Evolutionary conservation across 495 filamentous ascomycete species (phyloP).

Genomic region (Aspergillus homomorphus): DNA sequence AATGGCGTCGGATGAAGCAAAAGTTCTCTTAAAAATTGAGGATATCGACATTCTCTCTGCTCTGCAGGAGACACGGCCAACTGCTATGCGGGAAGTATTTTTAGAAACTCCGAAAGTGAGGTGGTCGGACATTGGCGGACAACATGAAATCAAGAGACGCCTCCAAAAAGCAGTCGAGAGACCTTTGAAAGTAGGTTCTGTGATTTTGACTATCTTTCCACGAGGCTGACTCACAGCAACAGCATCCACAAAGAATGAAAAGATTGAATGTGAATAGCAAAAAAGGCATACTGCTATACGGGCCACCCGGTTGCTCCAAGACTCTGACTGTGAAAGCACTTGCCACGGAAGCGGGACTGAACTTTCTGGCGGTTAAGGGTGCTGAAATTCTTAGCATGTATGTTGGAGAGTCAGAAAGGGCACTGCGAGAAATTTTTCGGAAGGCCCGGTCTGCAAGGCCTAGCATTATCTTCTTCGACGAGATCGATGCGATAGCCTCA

Average conservation of each 20-base stretch:
- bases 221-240: constrained; percentile 10
- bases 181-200: constrained; percentile 56
- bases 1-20: constrained; percentile 4
- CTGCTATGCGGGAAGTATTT: constrained; percentile 87
- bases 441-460: constrained; percentile 83
- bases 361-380: constrained; percentile 96
- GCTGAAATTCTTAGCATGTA: constrained; percentile 96
- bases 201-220: not conserved
- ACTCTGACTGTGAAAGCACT: constrained; percentile 90
- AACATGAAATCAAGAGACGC: constrained; percentile 71
- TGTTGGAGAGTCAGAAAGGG: constrained; percentile 91
- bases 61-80: constrained; percentile 63
- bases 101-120: constrained; percentile 80
- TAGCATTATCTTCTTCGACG: constrained; percentile 97
- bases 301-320: constrained; percentile 94
- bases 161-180: constrained; percentile 63
- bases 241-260: constrained; percentile 59
- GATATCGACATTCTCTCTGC: constrained; percentile 54
- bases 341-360: constrained; percentile 86
- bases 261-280: constrained; percentile 61
- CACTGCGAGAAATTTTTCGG: constrained; percentile 81
- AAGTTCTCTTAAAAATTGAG: constrained; percentile 29
- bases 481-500: constrained; percentile 91
- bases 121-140: constrained; percentile 90
- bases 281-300: constrained; percentile 88